Conservation (phyloP, 202 grass and related monocot genomes). For the Schoenoplectus tabernaemontani region DNA sequence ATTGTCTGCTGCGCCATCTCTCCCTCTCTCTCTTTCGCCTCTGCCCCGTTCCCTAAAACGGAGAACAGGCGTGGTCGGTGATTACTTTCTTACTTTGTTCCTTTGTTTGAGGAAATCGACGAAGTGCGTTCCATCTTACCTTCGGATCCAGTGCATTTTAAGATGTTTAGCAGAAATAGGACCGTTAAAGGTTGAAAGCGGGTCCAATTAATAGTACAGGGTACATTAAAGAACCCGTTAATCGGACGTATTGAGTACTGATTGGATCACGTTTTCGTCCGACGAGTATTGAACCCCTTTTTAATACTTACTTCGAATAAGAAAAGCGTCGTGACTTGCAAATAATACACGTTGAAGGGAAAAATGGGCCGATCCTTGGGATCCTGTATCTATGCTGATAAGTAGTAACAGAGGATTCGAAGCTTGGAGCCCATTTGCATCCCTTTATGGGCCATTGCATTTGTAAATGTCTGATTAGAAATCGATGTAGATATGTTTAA, state of each 20-base stretch:
- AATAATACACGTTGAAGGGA: too few species aligned
- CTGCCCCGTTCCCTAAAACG: not conserved
- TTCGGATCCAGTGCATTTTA: not conserved
- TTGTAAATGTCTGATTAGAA: too few species aligned
- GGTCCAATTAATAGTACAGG: not conserved
- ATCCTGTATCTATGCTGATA: too few species aligned
- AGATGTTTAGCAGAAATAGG: not conserved
- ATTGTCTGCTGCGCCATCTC: constrained; percentile 8
- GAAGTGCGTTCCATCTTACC: not conserved
- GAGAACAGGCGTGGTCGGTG: constrained; percentile 5
- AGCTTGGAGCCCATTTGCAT: not conserved
- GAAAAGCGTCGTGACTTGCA: too few species aligned
- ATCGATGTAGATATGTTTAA: too few species aligned
- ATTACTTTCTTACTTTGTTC: not conserved
- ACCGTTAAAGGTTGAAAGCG: not conserved
- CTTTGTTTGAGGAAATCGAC: not conserved
- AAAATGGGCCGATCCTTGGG: too few species aligned
- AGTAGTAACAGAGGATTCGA: too few species aligned
- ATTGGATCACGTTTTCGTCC: not conserved
- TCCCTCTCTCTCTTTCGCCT: not conserved
- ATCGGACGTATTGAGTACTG: not conserved
- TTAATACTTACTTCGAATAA: too few species aligned
- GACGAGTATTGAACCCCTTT: not conserved
- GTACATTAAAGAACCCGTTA: not conserved
- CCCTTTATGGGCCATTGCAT: not conserved